Conservation (phyloP, 345 rosid species). For the Salix arbutifolia region DNA sequence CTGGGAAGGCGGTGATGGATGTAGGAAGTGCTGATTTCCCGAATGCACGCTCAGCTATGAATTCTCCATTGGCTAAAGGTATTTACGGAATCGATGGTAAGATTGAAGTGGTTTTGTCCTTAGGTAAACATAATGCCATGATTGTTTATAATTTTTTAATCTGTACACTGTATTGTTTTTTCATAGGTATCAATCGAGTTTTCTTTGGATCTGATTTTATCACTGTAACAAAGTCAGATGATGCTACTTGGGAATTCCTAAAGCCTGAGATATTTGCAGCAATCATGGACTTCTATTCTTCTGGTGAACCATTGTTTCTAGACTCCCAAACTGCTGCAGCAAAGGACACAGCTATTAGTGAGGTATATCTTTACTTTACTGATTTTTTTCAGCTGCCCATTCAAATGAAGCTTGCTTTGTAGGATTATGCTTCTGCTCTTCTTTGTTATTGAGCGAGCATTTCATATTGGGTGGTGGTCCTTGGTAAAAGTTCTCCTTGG, state of each 20-base stretch:
- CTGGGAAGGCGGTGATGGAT: conserved; percentile 89
- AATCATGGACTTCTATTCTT: conserved; percentile 91
- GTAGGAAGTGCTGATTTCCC: conserved; percentile 92
- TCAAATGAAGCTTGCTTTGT: not conserved
- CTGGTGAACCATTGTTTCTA: conserved; percentile 77
- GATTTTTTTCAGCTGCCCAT: not conserved
- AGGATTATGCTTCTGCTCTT: not conserved
- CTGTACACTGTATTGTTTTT: not conserved
- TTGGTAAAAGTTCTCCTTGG: not conserved
- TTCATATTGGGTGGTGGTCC: no score
- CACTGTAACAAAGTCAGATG: conserved; percentile 86
- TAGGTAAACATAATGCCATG: not conserved
- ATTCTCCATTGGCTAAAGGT: conserved; percentile 70
- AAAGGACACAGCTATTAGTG: conserved; percentile 80
- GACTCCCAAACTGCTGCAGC: conserved; percentile 68
- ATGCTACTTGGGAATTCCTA: conserved; percentile 73
- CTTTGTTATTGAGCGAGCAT: not conserved
- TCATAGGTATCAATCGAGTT: conserved; percentile 66
- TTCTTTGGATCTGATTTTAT: conserved; percentile 91
- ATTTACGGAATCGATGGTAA: conserved; percentile 76
- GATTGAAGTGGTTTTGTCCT: not conserved
- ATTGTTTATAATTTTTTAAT: not conserved
- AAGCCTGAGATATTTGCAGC: conserved; percentile 92
- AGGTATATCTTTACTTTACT: conserved; percentile 34
- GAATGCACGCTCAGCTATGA: conserved; percentile 69